Evolutionary conservation across 208 protist genomes (phyloP), one percentile per base, ranked within the genome.

Genomic region (Leptomonas pyrrhocoris): DNA sequence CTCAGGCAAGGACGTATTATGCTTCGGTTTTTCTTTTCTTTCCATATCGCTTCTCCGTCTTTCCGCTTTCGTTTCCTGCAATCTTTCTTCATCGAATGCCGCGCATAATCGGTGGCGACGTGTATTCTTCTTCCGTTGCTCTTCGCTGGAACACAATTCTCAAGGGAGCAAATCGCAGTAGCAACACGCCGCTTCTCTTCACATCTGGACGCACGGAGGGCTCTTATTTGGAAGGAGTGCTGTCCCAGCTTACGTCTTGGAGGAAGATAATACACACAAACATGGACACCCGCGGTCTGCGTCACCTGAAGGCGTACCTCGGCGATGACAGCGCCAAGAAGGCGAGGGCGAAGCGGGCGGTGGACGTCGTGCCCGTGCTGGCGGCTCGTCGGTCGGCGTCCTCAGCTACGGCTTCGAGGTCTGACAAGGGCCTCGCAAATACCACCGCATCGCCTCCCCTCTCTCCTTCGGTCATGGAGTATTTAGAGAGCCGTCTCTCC

Each of bases 291-390:
- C 78, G 81, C 27, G 81, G 78, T 31, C 73, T 79, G 48, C 80
- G 77, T 18, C 75, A 84, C n/a, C 43, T 92, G 49, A 70, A 83
- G 30, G n/a, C 68, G 42, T 92, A 83, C 77, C 72, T 86, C 36
- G 79, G 75, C 18, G 55, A 77, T 15, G 59, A 77, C 2, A 63
- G 15, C 7, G 42, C 36, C 19, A 34, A 18, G 18, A 31, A 80
- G n/a, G 80, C 80, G 36, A 69, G 75, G 48, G 34, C 66, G n/a
- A 93, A 85, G 73, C 68, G 74, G 25, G 68, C 79, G 9, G 58
- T 51, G 1, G 84, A 93, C 42, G 72, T 93, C n/a, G 84, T 89
- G 6, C 88, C 88, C 9, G 78, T 83, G 0, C 84, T 93, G 25
- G 68, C 70, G 19, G 50, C 73, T 18, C 65, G 75, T 16, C 36